Evolutionary conservation across 2,329 filamentous ascomycete species (phyloP).

Genomic region (Aspergillus terreus): DNA sequence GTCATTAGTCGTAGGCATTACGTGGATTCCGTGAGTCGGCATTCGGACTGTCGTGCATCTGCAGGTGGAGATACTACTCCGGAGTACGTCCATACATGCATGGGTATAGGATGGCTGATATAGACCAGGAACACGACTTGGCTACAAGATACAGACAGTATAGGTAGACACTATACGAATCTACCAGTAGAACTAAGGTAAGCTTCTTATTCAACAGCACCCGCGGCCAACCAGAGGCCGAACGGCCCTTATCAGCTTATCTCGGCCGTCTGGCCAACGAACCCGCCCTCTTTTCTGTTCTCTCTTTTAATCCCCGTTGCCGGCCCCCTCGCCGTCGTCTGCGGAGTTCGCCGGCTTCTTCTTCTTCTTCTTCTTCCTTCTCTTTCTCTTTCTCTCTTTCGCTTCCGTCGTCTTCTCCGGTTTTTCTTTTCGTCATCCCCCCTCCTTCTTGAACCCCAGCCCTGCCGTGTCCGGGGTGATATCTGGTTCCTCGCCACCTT

Average conservation of each 20-base stretch:
- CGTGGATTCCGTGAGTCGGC: no score
- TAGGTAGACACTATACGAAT: no score
- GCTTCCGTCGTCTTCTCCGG: not conserved
- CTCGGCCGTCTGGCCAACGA: conserved; percentile 3
- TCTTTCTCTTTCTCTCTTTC: not conserved
- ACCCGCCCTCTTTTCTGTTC: not conserved
- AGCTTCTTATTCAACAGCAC: no score
- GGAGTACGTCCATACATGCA: no score
- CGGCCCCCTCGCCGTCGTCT: not conserved
- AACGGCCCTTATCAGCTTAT: conserved; percentile 15
- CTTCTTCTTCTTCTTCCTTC: conserved; percentile 5
- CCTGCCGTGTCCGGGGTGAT: not conserved
- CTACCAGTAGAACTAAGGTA: no score
- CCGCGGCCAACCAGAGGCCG: conserved; percentile 11
- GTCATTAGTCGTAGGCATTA: no score
- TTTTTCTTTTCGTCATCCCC: not conserved
- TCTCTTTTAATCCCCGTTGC: not conserved
- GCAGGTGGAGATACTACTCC: no score
- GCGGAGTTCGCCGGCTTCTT: not conserved
- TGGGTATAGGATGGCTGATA: no score
- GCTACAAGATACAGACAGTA: no score
- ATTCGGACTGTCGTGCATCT: no score
- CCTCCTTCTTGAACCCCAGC: not conserved
- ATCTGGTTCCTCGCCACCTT: not conserved
- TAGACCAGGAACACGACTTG: no score